These are phyloP conservation scores for Fallopia convolvulus DNA, from an alignment of 148 eudicot genomes.

Conservation along the genomic window DNA sequence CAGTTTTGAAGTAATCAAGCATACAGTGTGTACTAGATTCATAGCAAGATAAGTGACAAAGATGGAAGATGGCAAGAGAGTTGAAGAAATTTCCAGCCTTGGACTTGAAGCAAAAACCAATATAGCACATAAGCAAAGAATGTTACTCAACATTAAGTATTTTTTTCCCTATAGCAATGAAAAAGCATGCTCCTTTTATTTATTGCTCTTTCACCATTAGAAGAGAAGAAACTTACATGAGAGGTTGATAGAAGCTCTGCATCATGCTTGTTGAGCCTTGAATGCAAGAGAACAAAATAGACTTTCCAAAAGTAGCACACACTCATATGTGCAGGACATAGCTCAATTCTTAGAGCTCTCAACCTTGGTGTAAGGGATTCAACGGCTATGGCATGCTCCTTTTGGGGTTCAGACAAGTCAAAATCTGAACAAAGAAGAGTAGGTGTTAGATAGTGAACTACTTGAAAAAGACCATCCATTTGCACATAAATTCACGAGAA, in stretches of 20 bases:
- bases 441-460: not conserved
- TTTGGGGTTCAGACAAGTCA: constrained; percentile 60
- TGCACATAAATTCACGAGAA: not conserved
- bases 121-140: not conserved
- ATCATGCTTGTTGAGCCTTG: constrained; percentile 71
- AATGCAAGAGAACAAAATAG: constrained; percentile 74
- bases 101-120: too few species aligned
- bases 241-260: constrained; percentile 63
- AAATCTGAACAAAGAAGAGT: constrained; percentile 38
- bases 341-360: constrained; percentile 86
- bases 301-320: constrained; percentile 84
- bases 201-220: not conserved
- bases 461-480: not conserved
- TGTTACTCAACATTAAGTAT: not conserved
- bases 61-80: not conserved
- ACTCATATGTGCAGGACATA: constrained; percentile 80
- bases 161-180: too few species aligned
- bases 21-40: too few species aligned
- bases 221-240: constrained; percentile 33
- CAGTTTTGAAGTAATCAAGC: not conserved
- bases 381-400: constrained; percentile 57
- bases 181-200: too few species aligned
- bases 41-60: not conserved
- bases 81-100: too few species aligned
- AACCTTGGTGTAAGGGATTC: constrained; percentile 61